A percentile compares a stretch with the other conserved stretches of the same genome.
These are phyloP conservation scores for Eucommia ulmoides DNA, from an alignment of 257 asterid species.

Conservation along the genomic window DNA sequence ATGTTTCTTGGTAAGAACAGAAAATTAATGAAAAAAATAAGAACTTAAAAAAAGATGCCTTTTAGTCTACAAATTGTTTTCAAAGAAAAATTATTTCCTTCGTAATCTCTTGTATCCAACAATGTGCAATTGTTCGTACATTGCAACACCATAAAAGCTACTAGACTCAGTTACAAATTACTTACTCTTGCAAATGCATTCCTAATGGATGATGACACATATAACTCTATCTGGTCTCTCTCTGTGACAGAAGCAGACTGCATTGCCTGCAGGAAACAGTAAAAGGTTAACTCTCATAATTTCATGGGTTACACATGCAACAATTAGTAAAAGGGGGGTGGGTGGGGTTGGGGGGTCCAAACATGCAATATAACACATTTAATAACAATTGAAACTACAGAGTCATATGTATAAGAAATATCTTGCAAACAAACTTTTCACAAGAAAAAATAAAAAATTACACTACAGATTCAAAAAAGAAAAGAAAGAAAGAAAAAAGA, in stretches of 20 bases:
- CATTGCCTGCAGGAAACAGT: constrained; percentile 48
- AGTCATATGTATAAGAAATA: not conserved
- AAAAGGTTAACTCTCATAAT: constrained; percentile 1
- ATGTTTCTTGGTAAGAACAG: too few relatives aligned
- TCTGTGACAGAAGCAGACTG: constrained; percentile 45
- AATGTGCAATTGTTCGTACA: not conserved
- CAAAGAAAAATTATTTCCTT: too few relatives aligned
- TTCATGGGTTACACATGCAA: not conserved
- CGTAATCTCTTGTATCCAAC: too few relatives aligned
- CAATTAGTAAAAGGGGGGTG: too few relatives aligned
- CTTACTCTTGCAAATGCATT: constrained; percentile 76
- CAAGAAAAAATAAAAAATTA: too few relatives aligned
- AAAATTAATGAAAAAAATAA: too few relatives aligned
- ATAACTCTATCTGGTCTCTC: constrained; percentile 75
- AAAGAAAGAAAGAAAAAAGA: constrained; percentile 3
- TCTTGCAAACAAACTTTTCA: too few relatives aligned
- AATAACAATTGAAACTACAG: not conserved
- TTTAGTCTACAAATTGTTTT: too few relatives aligned
- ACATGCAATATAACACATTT: too few relatives aligned
- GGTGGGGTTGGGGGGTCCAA: too few relatives aligned
- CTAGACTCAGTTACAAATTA: constrained; percentile 7
- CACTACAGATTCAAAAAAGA: too few relatives aligned
- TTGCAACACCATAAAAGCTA: not conserved
- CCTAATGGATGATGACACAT: constrained; percentile 71
- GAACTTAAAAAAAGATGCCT: too few relatives aligned